phyloP scores from a whole-genome alignment of 139 green algal species.

The Auxenochlorella protothecoides region DNA sequence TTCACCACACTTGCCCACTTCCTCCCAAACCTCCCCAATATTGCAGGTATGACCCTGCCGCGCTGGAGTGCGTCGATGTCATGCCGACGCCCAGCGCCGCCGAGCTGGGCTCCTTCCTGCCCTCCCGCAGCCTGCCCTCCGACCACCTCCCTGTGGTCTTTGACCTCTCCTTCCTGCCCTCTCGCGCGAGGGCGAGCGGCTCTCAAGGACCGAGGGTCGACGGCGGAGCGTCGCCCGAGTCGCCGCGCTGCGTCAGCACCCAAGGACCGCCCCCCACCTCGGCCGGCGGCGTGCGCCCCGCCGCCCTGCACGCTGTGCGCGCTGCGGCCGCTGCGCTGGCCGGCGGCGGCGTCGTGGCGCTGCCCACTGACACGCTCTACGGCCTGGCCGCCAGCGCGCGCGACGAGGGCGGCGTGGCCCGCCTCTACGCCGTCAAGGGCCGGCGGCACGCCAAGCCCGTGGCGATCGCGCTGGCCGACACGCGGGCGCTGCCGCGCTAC shows the following conservation, averaged over 20 bases:
- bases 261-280: no score
- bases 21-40: no score
- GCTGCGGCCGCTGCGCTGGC: constrained; percentile 20
- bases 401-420: constrained; percentile 17
- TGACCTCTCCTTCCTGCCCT: constrained; percentile 19
- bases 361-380: constrained; percentile 62
- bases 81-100: constrained; percentile 38
- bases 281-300: constrained; percentile 8
- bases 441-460: constrained; percentile 28
- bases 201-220: neutral
- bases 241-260: no score
- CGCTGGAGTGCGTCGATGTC: constrained; percentile 19
- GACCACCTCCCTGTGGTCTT: constrained; percentile 69
- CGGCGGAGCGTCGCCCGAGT: neutral
- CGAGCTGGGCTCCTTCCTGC: constrained; percentile 55
- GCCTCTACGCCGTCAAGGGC: constrained; percentile 50
- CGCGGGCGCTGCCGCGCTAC: constrained; percentile 31
- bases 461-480: constrained; percentile 51
- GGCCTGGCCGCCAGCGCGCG: constrained; percentile 32
- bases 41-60: constrained; percentile 16
- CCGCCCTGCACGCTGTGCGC: constrained; percentile 14
- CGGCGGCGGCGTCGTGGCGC: constrained; percentile 21
- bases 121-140: constrained; percentile 59
- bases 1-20: neutral
- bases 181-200: neutral